Evolutionary conservation across 169 alveolate species (phyloP).

Genomic region (Cystoisospora suis): DNA sequence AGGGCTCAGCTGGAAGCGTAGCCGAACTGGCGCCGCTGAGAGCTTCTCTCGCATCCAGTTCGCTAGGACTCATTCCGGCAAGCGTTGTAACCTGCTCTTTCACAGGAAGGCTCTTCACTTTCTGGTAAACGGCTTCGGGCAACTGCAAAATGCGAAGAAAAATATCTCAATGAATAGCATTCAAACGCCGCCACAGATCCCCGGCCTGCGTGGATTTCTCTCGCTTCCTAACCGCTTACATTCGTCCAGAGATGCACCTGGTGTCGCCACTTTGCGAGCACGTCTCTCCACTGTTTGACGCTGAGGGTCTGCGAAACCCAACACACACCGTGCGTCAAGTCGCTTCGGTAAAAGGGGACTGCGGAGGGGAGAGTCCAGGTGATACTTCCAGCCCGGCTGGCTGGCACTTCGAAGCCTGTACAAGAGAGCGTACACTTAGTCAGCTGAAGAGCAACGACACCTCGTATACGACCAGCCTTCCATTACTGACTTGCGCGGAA

Average conservation of each 20-base stretch:
- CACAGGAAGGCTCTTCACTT: neutral
- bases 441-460: neutral
- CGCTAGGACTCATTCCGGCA: neutral
- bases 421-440: no score
- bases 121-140: neutral
- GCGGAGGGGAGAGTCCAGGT: no score
- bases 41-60: neutral
- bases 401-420: no score
- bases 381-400: no score
- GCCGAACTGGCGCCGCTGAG: no score
- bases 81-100: neutral
- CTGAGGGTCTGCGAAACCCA: neutral
- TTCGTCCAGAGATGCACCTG: constrained; percentile 28
- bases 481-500: constrained; percentile 2
- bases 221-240: neutral
- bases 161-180: neutral
- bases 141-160: neutral
- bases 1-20: no score
- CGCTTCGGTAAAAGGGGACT: no score
- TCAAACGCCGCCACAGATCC: neutral
- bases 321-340: no score
- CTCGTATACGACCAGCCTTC: neutral
- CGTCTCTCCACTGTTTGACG: constrained; percentile 29
- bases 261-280: constrained; percentile 24
- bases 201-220: neutral